Evolutionary conservation across 805 yeast genomes (phyloP), one percentile per base, ranked within the genome.

Genomic region (Lipomyces japonicus): DNA sequence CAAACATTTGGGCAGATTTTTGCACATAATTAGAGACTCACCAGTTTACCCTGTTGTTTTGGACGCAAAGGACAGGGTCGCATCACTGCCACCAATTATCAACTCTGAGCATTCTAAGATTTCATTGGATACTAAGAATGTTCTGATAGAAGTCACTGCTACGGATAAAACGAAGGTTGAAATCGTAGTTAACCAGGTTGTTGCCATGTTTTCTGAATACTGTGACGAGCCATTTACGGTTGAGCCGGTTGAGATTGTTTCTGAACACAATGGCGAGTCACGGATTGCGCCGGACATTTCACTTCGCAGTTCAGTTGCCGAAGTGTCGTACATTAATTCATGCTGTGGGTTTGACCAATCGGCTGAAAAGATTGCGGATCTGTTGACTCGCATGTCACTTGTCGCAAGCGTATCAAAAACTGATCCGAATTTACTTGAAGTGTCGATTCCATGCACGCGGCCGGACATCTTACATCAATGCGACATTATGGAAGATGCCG

Each of bases 401-500:
- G 68, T 67, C 47, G 93, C 95, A 22, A 64, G 67, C 18, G 79
- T 80, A 28, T 72, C 82, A 3, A 55, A 68, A 2, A 61, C 66
- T 1, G 75, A 78, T 58, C 62, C 70, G 5, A 74, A 80, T 56
- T 65, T 78, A 35, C 65, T 86, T 44, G 79, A 80, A 45, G 90
- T 89, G 49, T 66, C 71, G 34, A 80, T 93, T 52, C 99, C 99
- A 57, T 83, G 87, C 63, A 93, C 98, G 34, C 85, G 99, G 75
- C 82, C 97, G 9, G 99, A 93, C 70, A 79, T 93, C 55, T 76
- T 93, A 64, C 99, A 93, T 70, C 95, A 88, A 68, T 91, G 97
- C 76, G 99, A 93, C 71, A 83, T 93, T 60, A 86, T 93, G 95
- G 99, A 93, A 71, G 99, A 93, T 69, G 96, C 91, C 42, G 98